Evolutionary conservation across 305 asterid species (phyloP).

Genomic region (Galium porrigens): DNA sequence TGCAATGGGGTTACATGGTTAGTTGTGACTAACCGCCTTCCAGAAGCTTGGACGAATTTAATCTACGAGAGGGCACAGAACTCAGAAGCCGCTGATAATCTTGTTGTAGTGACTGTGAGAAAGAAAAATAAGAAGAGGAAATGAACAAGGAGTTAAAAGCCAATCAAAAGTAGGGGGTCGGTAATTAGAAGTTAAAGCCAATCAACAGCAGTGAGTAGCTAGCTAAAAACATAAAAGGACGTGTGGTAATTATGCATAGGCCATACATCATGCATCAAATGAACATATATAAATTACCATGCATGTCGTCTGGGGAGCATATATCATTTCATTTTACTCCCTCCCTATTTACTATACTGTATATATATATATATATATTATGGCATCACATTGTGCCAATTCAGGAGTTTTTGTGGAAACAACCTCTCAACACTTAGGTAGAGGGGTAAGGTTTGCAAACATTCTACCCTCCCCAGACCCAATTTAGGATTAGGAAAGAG

Average conservation of each 20-base stretch:
- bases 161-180: background rate
- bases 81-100: conserved; percentile 96
- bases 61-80: conserved; percentile 88
- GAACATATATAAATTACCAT: background rate
- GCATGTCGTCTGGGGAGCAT: background rate
- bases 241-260: too few relatives aligned
- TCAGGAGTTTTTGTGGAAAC: background rate
- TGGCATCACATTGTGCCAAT: background rate
- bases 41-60: conserved; percentile 89
- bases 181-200: conserved; percentile 17
- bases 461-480: background rate
- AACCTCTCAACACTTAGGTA: background rate
- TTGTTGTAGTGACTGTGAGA: conserved; percentile 89
- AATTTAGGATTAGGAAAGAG: background rate
- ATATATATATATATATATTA: too few relatives aligned
- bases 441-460: too few relatives aligned
- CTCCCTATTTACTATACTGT: background rate
- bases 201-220: conserved; percentile 11
- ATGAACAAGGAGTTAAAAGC: conserved; percentile 20
- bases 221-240: conserved; percentile 2
- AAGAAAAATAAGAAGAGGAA: conserved; percentile 28
- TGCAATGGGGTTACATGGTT: background rate
- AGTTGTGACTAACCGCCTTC: conserved; percentile 59
- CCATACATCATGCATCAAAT: background rate
- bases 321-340: background rate